Evolutionary conservation across 768 basidiomycete genomes (phyloP), one percentile per base, ranked within the genome.

Genomic region (Suillus brevipes): DNA sequence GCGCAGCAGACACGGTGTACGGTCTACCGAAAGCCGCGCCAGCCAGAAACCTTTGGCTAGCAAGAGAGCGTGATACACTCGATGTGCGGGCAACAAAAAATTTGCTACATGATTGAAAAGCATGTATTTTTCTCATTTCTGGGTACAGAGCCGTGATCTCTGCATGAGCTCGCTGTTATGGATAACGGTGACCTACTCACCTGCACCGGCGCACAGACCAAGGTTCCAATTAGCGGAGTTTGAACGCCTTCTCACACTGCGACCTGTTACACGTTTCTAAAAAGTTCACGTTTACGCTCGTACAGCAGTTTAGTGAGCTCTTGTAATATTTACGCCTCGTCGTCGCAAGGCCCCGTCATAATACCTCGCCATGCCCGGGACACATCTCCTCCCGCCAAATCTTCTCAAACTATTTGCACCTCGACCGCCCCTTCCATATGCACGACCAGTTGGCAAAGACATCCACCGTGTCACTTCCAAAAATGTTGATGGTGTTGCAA

Each of bases 321-420:
- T 50, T 28, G 49, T 28, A 50, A 50, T 28, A n/a, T n/a, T n/a
- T 52, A 3, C 28, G 5, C 52, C 28, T 34, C 63, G 10, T 43
- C 64, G 31, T 40, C 65, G 16, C 38, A 28, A 59, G 58, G 38
- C 25, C 9, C 38, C 25, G 25, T 40, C 38, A 12, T 40, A 40
- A 18, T 58, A 57, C 6, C 23, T 47, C 45, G 57, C 58, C 66
- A 83, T 83, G 82, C 83, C 82, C 12, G 91, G 91, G 57, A 95
- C 94, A 4, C 93, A 96, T 79, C 83, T 96, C 28, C 85, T 99
- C 28, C 97, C 97, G 4, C 95, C 95, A 4, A 97, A 98, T 78
- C 87, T 99, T 61, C 89, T 99, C 77, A 95, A 97, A 76, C 90
- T 99, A 69, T 99, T 99, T 76, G 90, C 94, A 0, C 95, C 97